phyloP scores from a whole-genome alignment of 2,329 filamentous ascomycete genomes.

The Cucurbitaria berberidis region DNA sequence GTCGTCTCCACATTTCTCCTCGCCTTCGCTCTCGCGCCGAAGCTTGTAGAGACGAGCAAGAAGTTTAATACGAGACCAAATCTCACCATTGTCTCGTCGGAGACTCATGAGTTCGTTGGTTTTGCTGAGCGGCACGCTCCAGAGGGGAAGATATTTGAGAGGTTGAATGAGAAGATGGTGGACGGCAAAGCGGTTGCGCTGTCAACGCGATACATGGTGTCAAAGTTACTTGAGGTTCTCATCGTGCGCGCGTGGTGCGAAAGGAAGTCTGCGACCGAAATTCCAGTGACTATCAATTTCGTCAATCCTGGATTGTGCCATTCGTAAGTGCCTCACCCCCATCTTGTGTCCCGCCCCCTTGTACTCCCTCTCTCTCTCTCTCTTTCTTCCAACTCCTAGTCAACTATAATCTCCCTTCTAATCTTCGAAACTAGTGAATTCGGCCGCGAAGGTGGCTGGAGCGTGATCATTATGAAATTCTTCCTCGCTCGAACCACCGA shows the following conservation, averaged over 20 bases:
- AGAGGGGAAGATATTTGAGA: constrained; percentile 36
- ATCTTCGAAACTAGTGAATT: constrained; percentile 23
- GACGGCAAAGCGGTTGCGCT: constrained; percentile 15
- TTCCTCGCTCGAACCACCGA: constrained; percentile 48
- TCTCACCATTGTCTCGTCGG: constrained; percentile 42
- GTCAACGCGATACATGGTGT: constrained; percentile 30
- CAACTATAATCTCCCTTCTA: neutral
- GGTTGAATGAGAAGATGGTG: constrained; percentile 23
- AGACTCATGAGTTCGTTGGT: constrained; percentile 37
- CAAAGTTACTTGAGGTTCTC: constrained; percentile 44
- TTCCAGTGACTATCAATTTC: constrained; percentile 41
- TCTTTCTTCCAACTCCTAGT: too few species aligned
- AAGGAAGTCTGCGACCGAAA: constrained; percentile 10
- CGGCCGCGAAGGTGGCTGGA: constrained; percentile 21
- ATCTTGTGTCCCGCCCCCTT: neutral
- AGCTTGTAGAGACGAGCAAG: constrained; percentile 30
- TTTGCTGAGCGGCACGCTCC: constrained; percentile 33
- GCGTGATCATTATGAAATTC: constrained; percentile 17
- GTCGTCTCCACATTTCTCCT: constrained; percentile 26
- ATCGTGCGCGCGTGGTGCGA: constrained; percentile 30
- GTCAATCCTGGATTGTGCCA: constrained; percentile 46
- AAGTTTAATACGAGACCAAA: constrained; percentile 33
- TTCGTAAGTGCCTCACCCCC: constrained; percentile 34
- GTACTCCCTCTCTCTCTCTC: neutral
- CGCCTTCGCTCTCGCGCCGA: constrained; percentile 35